These are phyloP conservation scores for Hawksworthiomyces lignivorus DNA, from an alignment of 2,329 filamentous ascomycete genomes.

Conservation along the genomic window DNA sequence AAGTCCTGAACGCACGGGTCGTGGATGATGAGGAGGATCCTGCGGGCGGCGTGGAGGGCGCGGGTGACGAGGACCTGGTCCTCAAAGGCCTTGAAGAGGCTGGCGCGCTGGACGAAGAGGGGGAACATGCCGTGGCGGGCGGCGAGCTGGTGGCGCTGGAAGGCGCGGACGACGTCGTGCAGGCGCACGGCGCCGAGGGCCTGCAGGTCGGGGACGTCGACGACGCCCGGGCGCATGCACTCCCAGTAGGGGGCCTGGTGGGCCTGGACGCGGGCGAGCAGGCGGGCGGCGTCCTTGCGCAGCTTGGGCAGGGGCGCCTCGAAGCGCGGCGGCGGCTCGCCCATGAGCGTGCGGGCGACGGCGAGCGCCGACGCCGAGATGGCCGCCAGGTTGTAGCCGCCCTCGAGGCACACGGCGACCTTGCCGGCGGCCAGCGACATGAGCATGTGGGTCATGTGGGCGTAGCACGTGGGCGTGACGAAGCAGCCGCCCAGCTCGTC, in stretches of 20 bases:
- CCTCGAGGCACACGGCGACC: slow-evolving; percentile 86
- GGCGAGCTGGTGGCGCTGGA: slow-evolving; percentile 64
- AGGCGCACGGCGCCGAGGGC: slow-evolving; percentile 54
- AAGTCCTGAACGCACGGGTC: slow-evolving; percentile 58
- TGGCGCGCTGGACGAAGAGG: slow-evolving; percentile 68
- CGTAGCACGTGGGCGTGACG: slow-evolving; percentile 84
- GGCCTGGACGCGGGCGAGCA: slow-evolving; percentile 51
- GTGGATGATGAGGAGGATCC: slow-evolving; percentile 79
- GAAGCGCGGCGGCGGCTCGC: slow-evolving; percentile 70
- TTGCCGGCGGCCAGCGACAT: slow-evolving; percentile 90
- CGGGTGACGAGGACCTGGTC: slow-evolving; percentile 80
- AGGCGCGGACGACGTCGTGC: slow-evolving; percentile 71
- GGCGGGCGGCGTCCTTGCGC: slow-evolving; percentile 48
- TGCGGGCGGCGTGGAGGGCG: slow-evolving; percentile 56
- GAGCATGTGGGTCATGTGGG: slow-evolving; percentile 98
- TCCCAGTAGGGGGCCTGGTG: slow-evolving; percentile 71
- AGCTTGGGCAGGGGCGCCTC: slow-evolving; percentile 47
- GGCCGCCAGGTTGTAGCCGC: slow-evolving; percentile 87
- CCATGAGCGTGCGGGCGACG: slow-evolving; percentile 89
- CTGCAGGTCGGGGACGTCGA: slow-evolving; percentile 45
- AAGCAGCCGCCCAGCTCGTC: slow-evolving; percentile 90
- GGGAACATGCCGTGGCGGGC: slow-evolving; percentile 71
- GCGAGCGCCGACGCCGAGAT: slow-evolving; percentile 90
- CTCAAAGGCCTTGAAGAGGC: slow-evolving; percentile 68
- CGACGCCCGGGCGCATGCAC: slow-evolving; percentile 67